Base-by-base conservation (phyloP, 176 grass and related monocot species). In the Phoenix roebelenii region DNA sequence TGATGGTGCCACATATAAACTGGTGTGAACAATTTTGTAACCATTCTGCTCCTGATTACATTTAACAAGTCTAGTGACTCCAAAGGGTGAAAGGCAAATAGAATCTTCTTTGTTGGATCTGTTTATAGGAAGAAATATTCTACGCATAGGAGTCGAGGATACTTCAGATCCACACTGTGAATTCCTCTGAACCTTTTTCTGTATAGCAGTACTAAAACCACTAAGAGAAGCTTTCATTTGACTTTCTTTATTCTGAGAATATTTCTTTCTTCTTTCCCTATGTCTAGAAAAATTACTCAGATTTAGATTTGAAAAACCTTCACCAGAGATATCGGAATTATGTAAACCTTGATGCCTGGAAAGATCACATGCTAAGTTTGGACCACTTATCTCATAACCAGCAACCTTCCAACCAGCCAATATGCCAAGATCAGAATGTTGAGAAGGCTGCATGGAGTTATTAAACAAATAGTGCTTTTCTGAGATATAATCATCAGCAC, bases 21-120 rank as follows among this genome's bases (percentile, higher is more conserved):
- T 53, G 0, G 87, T 76, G 58, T 91, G 87, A 78, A 85, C 49
- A 74, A 97, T 70, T 80, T 69, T 83, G 54, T 61, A n/a, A 71
- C 76, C 55, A 7, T 78, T 77, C 22, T 66, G 73, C 62, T 59
- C 74, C 39, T 23, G 63, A 65, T 62, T 32, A 24, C 24, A 65
- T 83, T 77, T 85, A 61, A 85, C 75, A 62, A 88, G 54, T 50
- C 87, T 75, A 10, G 51, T 88, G 52, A 97, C 66, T 69, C 87
- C 92, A 88, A 97, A 84, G n/a, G 87, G 81, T 62, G 87, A 97
- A 69, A 97, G 32, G 61, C 75, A 88, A 69, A 84, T 76, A 52
- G 79, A 66, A 32, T 81, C 68, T 18, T 91, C 78, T 10, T 54
- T 57, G 22, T 76, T 79, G 71, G 50, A 64, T 97, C 67, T 83